phyloP scores from a whole-genome alignment of 495 filamentous ascomycete genomes.

The Massariosphaeria phaeospora region DNA sequence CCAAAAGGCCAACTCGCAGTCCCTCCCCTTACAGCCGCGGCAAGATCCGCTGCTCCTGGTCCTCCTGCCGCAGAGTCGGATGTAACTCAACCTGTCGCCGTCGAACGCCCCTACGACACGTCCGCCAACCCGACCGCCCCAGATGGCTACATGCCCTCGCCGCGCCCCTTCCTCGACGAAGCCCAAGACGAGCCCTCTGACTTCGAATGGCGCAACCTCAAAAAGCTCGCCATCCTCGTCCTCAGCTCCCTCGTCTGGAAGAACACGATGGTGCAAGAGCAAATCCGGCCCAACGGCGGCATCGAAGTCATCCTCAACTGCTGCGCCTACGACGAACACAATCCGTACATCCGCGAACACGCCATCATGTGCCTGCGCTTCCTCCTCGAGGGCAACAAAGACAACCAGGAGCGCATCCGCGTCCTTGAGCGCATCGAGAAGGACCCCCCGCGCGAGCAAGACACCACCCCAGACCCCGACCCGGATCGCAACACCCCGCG shows the following conservation, averaged over 20 bases:
- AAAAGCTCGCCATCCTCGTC: slow-evolving; percentile 84
- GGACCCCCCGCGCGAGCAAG: background rate
- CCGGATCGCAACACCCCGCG: background rate
- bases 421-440: slow-evolving; percentile 44
- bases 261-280: slow-evolving; percentile 71
- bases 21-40: slow-evolving; percentile 33
- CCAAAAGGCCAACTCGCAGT: slow-evolving; percentile 61
- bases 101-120: slow-evolving; percentile 41
- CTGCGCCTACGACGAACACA: slow-evolving; percentile 79
- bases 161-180: slow-evolving; percentile 52
- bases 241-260: slow-evolving; percentile 79
- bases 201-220: slow-evolving; percentile 90
- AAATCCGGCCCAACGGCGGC: slow-evolving; percentile 75
- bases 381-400: slow-evolving; percentile 74
- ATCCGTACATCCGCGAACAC: slow-evolving; percentile 85
- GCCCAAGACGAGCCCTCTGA: slow-evolving; percentile 73
- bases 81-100: slow-evolving; percentile 29
- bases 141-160: slow-evolving; percentile 38
- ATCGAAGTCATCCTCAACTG: slow-evolving; percentile 82
- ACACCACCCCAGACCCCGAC: background rate
- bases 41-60: background rate
- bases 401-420: slow-evolving; percentile 70
- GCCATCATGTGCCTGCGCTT: slow-evolving; percentile 88
- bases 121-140: slow-evolving; percentile 20
- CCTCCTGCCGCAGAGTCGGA: slow-evolving; percentile 13